Conservation (phyloP, 1,284 basidiomycete genomes). For the Puccinia coronata region DNA sequence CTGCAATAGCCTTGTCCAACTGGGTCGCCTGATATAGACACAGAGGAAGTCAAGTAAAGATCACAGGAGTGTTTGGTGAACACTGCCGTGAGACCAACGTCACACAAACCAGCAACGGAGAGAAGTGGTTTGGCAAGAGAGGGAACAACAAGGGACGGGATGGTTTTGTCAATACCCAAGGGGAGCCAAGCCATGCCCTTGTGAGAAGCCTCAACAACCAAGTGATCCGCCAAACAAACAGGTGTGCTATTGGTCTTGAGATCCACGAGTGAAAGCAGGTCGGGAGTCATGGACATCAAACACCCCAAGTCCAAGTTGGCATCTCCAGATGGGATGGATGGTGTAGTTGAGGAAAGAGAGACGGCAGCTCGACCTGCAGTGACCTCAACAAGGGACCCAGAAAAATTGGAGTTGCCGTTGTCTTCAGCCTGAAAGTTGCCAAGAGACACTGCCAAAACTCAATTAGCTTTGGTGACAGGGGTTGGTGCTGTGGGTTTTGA, state of each 20-base stretch:
- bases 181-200: background rate
- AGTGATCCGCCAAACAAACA: background rate
- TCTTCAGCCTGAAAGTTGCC: background rate
- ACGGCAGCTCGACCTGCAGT: too few relatives aligned
- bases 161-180: background rate
- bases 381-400: background rate
- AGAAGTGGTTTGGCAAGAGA: background rate
- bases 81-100: background rate
- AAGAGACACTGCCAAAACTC: background rate
- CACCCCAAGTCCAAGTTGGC: constrained; percentile 4
- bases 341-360: background rate
- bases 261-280: background rate
- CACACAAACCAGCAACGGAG: background rate
- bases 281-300: constrained; percentile 3
- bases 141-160: background rate
- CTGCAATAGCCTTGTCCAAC: background rate
- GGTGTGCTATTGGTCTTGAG: background rate
- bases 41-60: background rate
- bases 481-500: too few relatives aligned
- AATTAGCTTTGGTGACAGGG: background rate
- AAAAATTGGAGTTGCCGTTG: background rate
- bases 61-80: constrained; percentile 6
- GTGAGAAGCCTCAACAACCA: background rate
- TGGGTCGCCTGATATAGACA: background rate
- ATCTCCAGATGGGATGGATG: background rate